These are phyloP conservation scores for Urtica urens DNA, from an alignment of 306 rosid genomes.

Conservation along the genomic window DNA sequence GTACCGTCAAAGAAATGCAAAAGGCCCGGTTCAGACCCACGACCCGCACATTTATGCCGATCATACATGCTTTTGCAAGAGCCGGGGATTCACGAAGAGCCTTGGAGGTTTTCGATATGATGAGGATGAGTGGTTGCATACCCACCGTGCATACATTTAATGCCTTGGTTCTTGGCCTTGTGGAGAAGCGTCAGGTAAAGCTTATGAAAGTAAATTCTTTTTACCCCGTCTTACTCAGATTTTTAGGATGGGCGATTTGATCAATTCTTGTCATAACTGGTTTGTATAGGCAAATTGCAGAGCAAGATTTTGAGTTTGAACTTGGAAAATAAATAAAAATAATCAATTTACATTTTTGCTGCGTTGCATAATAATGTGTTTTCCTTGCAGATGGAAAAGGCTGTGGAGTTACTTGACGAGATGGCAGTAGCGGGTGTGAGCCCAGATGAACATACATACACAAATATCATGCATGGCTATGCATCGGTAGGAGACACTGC, in stretches of 20 bases:
- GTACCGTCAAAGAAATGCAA: constrained; percentile 77
- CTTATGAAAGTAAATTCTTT: neutral
- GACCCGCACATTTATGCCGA: constrained; percentile 83
- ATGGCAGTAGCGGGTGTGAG: constrained; percentile 66
- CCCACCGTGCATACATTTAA: constrained; percentile 92
- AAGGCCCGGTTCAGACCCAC: constrained; percentile 72
- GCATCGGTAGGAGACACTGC: constrained; percentile 92
- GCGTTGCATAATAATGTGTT: no score
- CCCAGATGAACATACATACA: constrained; percentile 86
- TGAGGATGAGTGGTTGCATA: constrained; percentile 90
- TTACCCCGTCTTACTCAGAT: neutral
- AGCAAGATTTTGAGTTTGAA: neutral
- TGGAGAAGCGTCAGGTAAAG: constrained; percentile 82
- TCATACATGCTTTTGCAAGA: constrained; percentile 83
- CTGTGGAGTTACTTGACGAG: constrained; percentile 71
- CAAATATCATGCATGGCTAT: constrained; percentile 87
- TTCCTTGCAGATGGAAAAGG: constrained; percentile 72
- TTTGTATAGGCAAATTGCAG: neutral
- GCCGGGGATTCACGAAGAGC: constrained; percentile 73
- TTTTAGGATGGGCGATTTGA: no score
- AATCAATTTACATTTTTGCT: no score
- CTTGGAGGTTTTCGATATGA: constrained; percentile 77
- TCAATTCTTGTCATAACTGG: no score
- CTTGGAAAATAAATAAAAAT: neutral
- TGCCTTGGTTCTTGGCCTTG: constrained; percentile 92